These are phyloP conservation scores for Diaporthe sp. DNA, from an alignment of 2,329 filamentous ascomycete species.

Conservation along the genomic window DNA sequence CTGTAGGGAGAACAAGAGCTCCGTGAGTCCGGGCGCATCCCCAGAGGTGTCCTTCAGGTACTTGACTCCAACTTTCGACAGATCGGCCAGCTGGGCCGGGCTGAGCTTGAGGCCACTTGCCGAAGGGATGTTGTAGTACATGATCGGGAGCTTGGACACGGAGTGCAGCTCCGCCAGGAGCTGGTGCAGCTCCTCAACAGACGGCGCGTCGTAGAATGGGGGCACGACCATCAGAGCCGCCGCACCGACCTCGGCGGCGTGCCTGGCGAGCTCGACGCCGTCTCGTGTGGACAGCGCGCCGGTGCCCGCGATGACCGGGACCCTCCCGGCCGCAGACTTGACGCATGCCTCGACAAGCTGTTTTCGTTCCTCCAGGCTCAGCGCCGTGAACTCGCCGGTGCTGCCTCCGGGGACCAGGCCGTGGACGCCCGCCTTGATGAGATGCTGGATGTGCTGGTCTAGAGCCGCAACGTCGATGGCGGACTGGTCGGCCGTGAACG, in stretches of 20 bases:
- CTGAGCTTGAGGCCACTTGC: constrained; percentile 59
- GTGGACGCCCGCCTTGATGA: constrained; percentile 61
- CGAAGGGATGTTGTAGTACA: constrained; percentile 67
- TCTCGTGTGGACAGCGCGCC: constrained; percentile 3
- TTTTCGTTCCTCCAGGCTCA: constrained; percentile 61
- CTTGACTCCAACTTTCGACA: constrained; percentile 61
- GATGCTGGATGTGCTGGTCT: constrained; percentile 60
- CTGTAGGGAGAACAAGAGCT: constrained; percentile 59
- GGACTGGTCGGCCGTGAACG: constrained; percentile 59
- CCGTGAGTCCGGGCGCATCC: constrained; percentile 63
- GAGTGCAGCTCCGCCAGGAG: constrained; percentile 56
- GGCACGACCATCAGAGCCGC: constrained; percentile 7
- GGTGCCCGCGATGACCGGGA: background rate
- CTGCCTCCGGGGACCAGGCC: constrained; percentile 65
- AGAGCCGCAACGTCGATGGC: constrained; percentile 57
- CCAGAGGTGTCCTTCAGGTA: constrained; percentile 68
- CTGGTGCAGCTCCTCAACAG: background rate
- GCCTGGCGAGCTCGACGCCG: background rate
- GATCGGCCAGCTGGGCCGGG: constrained; percentile 57
- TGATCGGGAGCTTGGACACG: constrained; percentile 58
- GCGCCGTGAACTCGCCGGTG: constrained; percentile 64
- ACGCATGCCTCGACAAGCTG: constrained; percentile 46
- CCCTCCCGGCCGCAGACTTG: constrained; percentile 2
- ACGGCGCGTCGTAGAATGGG: constrained; percentile 10
- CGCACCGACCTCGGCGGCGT: background rate